Evolutionary conservation across 345 rosid genomes (phyloP).

Genomic region (Psidium friedrichsthalianum): DNA sequence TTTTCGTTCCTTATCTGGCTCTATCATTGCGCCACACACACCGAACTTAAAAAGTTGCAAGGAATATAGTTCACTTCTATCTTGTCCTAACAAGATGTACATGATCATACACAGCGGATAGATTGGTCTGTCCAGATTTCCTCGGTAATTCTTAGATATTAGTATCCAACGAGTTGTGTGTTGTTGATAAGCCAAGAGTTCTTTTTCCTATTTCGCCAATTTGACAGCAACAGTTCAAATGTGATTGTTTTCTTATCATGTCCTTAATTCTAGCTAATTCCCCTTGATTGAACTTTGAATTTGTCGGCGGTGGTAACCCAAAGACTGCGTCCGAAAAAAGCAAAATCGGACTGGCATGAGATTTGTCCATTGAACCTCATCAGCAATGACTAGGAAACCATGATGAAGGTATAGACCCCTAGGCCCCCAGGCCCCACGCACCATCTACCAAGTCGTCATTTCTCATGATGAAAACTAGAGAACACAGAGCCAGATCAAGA

Average conservation of each 20-base stretch:
- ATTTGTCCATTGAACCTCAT: neutral
- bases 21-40: neutral
- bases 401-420: neutral
- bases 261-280: neutral
- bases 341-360: neutral
- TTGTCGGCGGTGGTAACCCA: neutral
- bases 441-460: neutral
- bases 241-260: neutral
- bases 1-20: neutral
- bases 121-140: neutral
- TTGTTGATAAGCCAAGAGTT: neutral
- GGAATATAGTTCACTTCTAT: neutral
- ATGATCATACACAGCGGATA: neutral
- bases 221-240: neutral
- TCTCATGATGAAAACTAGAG: neutral
- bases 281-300: neutral
- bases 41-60: neutral
- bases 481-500: neutral
- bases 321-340: neutral
- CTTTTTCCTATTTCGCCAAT: neutral
- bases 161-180: neutral
- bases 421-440: neutral
- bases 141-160: neutral
- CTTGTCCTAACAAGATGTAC: neutral
- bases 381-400: slow-evolving; percentile 42